These are phyloP conservation scores for Antarctomyces pellizariae DNA, from an alignment of 495 filamentous ascomycete genomes.

Conservation along the genomic window DNA sequence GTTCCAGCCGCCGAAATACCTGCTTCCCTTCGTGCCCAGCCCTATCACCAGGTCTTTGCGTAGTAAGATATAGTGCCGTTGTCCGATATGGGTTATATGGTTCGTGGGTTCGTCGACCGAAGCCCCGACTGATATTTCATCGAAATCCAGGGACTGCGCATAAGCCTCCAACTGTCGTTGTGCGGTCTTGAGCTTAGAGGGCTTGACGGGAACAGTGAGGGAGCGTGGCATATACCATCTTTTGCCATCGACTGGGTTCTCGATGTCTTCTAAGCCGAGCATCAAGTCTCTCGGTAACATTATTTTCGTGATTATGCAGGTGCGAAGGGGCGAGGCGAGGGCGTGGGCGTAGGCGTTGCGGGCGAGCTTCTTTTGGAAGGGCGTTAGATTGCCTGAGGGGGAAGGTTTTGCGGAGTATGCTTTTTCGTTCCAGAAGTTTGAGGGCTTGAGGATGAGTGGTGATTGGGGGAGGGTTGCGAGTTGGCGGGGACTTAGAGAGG, in stretches of 20 bases:
- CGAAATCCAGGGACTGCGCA: too few species aligned
- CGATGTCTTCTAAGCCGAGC: constrained; percentile 31
- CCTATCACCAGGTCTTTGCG: too few species aligned
- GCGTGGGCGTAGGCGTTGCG: constrained; percentile 37
- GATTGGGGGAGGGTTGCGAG: constrained; percentile 18
- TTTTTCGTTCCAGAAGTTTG: background rate
- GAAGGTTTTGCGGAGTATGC: constrained; percentile 9
- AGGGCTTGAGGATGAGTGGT: constrained; percentile 17
- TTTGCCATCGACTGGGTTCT: constrained; percentile 27
- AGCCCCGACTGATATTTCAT: too few species aligned
- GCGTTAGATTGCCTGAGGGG: constrained; percentile 11
- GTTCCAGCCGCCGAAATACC: too few species aligned
- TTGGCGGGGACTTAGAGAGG: background rate
- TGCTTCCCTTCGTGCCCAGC: too few species aligned
- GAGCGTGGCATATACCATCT: constrained; percentile 36
- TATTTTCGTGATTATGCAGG: constrained; percentile 30
- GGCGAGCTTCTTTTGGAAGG: constrained; percentile 25
- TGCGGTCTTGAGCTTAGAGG: too few species aligned
- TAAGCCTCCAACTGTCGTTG: too few species aligned
- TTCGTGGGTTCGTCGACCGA: too few species aligned
- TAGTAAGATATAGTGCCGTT: too few species aligned
- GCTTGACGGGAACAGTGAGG: too few species aligned
- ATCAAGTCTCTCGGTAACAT: constrained; percentile 40
- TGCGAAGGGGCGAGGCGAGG: constrained; percentile 39
- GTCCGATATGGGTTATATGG: too few species aligned